A percentile compares a stretch with the other conserved stretches of the same genome.
phyloP scores from a whole-genome alignment of 2,329 filamentous ascomycete species.

The Tolypocladium amazonense region DNA sequence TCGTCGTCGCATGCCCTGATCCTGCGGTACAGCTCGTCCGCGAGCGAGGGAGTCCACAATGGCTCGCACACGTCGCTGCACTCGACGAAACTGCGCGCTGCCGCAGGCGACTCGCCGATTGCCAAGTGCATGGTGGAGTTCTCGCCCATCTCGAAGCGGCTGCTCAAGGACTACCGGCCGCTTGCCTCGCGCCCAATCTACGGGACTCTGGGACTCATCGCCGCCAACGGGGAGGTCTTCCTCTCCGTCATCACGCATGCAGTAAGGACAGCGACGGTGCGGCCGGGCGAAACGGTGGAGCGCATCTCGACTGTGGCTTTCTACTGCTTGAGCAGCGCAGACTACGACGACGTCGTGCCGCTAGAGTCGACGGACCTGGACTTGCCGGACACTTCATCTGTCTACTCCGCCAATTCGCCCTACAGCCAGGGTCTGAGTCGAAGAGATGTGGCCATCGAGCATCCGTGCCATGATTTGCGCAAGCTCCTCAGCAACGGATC shows the following conservation, averaged over 20 bases:
- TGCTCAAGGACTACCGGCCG: slow-evolving; percentile 67
- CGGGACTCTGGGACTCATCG: slow-evolving; percentile 81
- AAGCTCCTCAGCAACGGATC: slow-evolving; percentile 88
- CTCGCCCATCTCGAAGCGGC: slow-evolving; percentile 47
- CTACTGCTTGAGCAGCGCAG: slow-evolving; percentile 77
- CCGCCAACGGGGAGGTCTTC: slow-evolving; percentile 76
- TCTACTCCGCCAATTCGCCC: slow-evolving; percentile 31
- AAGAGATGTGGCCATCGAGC: slow-evolving; percentile 63
- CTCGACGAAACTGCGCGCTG: slow-evolving; percentile 31
- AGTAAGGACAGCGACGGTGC: slow-evolving; percentile 66
- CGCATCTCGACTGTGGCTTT: slow-evolving; percentile 83
- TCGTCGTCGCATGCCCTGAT: slow-evolving; percentile 72
- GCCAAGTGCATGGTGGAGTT: slow-evolving; percentile 85
- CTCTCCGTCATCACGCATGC: slow-evolving; percentile 79
- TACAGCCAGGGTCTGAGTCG: slow-evolving; percentile 41
- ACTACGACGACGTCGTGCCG: slow-evolving; percentile 69
- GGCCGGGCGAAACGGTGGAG: slow-evolving; percentile 82
- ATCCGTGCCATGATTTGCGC: slow-evolving; percentile 82
- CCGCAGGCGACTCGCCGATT: slow-evolving; percentile 30
- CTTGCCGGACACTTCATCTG: slow-evolving; percentile 32
- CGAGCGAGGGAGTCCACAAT: slow-evolving; percentile 48
- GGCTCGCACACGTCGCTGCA: slow-evolving; percentile 45
- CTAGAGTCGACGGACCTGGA: slow-evolving; percentile 42
- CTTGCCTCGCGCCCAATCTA: slow-evolving; percentile 65
- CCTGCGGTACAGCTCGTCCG: slow-evolving; percentile 64